Percentiles rank a stretch among this genome's conserved stretches.
Evolutionary conservation across 2,329 filamentous ascomycete species (phyloP).

Genomic region (Stachybotrys echinatus): DNA sequence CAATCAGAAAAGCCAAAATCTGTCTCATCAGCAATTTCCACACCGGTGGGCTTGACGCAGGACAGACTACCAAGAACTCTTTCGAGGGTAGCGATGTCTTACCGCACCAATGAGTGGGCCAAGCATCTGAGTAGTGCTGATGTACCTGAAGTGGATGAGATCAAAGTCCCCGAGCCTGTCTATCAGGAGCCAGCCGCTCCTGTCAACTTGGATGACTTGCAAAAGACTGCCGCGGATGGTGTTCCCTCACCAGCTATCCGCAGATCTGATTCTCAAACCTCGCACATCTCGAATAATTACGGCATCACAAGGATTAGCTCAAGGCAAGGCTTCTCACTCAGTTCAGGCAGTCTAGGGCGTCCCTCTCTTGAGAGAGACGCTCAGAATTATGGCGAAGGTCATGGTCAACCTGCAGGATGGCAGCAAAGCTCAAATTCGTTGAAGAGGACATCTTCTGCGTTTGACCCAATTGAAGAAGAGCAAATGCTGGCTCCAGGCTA

Average conservation of each 20-base stretch:
- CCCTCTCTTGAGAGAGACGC: slow-evolving; percentile 9
- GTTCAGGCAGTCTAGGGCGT: slow-evolving; percentile 17
- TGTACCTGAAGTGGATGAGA: slow-evolving; percentile 57
- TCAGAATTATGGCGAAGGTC: not conserved
- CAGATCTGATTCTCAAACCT: slow-evolving; percentile 22
- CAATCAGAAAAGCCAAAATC: slow-evolving; percentile 28
- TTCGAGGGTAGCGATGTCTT: slow-evolving; percentile 73
- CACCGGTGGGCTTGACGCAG: slow-evolving; percentile 45
- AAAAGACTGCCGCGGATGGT: slow-evolving; percentile 55
- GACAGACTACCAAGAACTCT: slow-evolving; percentile 63
- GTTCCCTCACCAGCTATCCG: slow-evolving; percentile 25
- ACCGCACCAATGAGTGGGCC: slow-evolving; percentile 93
- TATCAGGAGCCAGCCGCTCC: slow-evolving; percentile 58
- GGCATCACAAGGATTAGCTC: slow-evolving; percentile 11
- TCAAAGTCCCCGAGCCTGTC: slow-evolving; percentile 40
- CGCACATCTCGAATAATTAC: no score
- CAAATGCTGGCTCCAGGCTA: slow-evolving; percentile 10
- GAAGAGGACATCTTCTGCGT: slow-evolving; percentile 20
- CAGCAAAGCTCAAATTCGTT: slow-evolving; percentile 6
- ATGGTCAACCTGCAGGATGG: not conserved
- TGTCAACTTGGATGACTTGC: slow-evolving; percentile 58
- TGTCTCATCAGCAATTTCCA: slow-evolving; percentile 34
- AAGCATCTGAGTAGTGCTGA: slow-evolving; percentile 82
- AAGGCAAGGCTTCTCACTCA: slow-evolving; percentile 16
- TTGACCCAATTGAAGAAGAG: slow-evolving; percentile 42